Evolutionary conservation across 768 basidiomycete genomes (phyloP), one percentile per base, ranked within the genome.

Genomic region (Panaeolus papilionaceus): DNA sequence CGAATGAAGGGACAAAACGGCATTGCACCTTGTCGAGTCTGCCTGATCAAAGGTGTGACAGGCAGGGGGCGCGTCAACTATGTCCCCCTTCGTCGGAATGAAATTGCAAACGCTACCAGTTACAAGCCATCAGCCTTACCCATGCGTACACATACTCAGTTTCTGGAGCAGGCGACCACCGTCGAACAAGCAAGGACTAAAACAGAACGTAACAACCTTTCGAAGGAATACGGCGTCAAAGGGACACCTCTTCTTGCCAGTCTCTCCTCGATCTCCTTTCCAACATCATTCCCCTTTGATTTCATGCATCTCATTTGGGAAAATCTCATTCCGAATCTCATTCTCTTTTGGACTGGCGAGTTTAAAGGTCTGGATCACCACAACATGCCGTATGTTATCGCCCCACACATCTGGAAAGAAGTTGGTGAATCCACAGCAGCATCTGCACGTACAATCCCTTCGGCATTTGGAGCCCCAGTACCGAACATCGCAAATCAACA

Each of bases 281-380:
- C 84, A 3, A 0, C 20, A 2, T 80, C 79, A 9, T 81, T 83
- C n/a, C 82, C 82, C 0, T 79, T 79, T 67, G 83, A 86, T 62
- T 82, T 84, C 72, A 85, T 86, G 80, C 85, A 87, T 63, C 33
- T 33, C 33, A 33, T 33, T 5, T 33, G 33, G 33, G 33, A 33
- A 33, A 33, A 33, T 2, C 33, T 33, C 33, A 33, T 33, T 33
- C 33, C 33, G 1, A 33, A 33, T 33, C 33, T 33, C 33, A 33
- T 33, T 2, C 33, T 33, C 33, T 33, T 33, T 2, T 33, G 33
- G 33, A 33, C 33, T 2, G 33, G 33, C 2, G 33, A 33, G 33
- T 33, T 33, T 33, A 33, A 33, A 33, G 33, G 33, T 33, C 33
- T 33, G 33, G 33, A 75, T 84, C 0, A 73, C 85, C 0, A 44